Conservation (phyloP, 2,329 filamentous ascomycete genomes). For the Paraphaeosphaeria minitans region DNA sequence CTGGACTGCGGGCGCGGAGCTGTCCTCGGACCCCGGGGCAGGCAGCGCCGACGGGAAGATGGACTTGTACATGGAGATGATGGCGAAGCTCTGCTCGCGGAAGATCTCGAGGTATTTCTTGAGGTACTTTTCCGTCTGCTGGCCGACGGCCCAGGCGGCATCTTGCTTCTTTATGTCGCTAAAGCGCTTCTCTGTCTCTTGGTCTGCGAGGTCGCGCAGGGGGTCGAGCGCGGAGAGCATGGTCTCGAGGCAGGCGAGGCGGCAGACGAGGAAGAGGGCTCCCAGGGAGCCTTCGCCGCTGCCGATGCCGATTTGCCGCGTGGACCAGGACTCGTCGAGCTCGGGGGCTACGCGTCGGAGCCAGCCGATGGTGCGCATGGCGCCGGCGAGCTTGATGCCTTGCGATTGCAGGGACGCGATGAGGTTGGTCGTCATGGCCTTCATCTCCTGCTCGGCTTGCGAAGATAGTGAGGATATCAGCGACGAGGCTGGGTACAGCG, state of each 20-base stretch:
- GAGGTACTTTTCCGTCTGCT: constrained; percentile 91
- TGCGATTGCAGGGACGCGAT: constrained; percentile 77
- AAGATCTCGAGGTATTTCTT: constrained; percentile 98
- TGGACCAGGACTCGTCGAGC: constrained; percentile 58
- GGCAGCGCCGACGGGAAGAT: constrained; percentile 73
- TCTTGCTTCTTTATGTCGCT: constrained; percentile 40
- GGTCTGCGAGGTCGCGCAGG: constrained; percentile 84
- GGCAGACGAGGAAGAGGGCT: constrained; percentile 84
- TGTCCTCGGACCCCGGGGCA: constrained; percentile 38
- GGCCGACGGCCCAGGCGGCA: constrained; percentile 70
- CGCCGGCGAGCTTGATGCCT: constrained; percentile 83
- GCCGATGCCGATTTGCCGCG: constrained; percentile 36
- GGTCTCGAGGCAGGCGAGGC: constrained; percentile 76
- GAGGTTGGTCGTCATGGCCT: constrained; percentile 83
- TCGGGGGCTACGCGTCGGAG: constrained; percentile 85
- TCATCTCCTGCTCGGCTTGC: constrained; percentile 87
- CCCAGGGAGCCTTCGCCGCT: constrained; percentile 71
- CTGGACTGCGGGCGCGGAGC: constrained; percentile 30
- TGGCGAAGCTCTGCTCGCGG: constrained; percentile 94
- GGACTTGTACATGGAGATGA: constrained; percentile 91
- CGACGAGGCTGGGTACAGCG: constrained; percentile 78
- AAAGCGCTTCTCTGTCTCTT: constrained; percentile 66
- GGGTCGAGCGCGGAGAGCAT: constrained; percentile 86
- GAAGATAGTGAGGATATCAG: constrained; percentile 73
- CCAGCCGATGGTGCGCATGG: constrained; percentile 90